Conservation (phyloP, 176 grass and related monocot genomes). For the Hyparrhenia diplandra region DNA sequence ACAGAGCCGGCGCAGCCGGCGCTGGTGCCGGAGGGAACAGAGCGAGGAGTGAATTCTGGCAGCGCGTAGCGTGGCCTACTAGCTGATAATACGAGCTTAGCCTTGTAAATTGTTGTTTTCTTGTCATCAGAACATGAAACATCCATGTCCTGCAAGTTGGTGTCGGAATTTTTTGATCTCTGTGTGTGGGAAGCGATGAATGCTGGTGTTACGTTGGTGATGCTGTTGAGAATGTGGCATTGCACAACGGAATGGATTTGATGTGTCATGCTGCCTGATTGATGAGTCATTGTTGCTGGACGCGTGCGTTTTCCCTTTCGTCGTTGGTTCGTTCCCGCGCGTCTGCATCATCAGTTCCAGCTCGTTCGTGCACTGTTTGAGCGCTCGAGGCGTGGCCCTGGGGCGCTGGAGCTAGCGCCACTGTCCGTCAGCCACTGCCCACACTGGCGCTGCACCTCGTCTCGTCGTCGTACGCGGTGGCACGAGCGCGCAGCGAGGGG, state of each 20-base stretch:
- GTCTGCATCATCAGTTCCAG: not conserved
- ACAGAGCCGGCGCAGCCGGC: too few relatives aligned
- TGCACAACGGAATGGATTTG: conserved; percentile 23
- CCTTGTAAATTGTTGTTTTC: not conserved
- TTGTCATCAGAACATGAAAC: not conserved
- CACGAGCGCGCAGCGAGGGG: too few relatives aligned
- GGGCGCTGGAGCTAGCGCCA: too few relatives aligned
- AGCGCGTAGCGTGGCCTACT: not conserved
- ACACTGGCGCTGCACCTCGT: too few relatives aligned
- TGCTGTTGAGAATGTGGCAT: not conserved
- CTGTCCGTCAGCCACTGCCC: too few relatives aligned
- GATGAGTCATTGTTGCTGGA: not conserved
- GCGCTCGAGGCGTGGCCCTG: too few relatives aligned
- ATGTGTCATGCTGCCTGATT: not conserved
- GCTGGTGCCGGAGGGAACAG: too few relatives aligned
- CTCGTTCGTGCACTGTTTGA: not conserved
- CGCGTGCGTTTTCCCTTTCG: not conserved
- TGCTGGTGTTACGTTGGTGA: not conserved
- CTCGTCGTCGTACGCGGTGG: too few relatives aligned
- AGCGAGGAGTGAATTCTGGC: not conserved
- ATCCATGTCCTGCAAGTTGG: not conserved
- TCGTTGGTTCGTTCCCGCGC: not conserved
- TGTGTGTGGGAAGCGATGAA: not conserved
- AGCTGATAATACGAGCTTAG: not conserved
- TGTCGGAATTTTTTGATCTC: not conserved